Evolutionary conservation across 495 filamentous ascomycete species (phyloP).

Genomic region (Penicillium mononematosum): DNA sequence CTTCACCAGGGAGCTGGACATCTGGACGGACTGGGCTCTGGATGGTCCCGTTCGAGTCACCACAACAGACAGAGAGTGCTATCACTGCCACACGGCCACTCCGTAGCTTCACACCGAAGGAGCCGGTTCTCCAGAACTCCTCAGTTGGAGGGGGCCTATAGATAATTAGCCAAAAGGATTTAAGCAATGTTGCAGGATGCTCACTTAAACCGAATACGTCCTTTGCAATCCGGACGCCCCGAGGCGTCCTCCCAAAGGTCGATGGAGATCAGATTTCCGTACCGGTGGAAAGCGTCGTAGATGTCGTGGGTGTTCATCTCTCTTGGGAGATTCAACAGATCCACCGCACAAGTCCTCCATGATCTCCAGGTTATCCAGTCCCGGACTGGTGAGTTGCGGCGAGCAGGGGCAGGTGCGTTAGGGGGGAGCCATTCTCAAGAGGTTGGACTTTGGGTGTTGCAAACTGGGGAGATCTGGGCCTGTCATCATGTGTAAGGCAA

Average conservation of each 20-base stretch:
- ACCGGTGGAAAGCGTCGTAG: conserved; percentile 38
- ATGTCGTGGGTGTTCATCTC: conserved; percentile 35
- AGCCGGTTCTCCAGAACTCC: conserved; percentile 38
- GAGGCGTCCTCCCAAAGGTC: conserved; percentile 43
- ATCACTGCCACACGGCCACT: conserved; percentile 12
- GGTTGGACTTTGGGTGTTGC: not conserved
- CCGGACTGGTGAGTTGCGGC: too few species aligned
- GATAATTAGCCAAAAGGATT: conserved; percentile 3
- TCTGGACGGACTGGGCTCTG: conserved; percentile 31
- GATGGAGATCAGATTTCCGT: conserved; percentile 45
- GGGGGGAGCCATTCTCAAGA: not conserved
- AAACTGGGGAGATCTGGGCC: not conserved
- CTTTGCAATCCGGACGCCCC: conserved; percentile 28
- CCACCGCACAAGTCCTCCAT: conserved; percentile 42
- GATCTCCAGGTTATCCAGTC: conserved; percentile 30
- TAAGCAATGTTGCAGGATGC: conserved; percentile 9
- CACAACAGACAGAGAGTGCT: not conserved
- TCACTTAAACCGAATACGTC: conserved; percentile 47
- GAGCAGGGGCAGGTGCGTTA: not conserved
- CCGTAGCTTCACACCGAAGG: conserved; percentile 28
- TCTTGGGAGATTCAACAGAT: conserved; percentile 33
- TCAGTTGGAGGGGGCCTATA: conserved; percentile 42
- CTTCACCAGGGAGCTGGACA: conserved; percentile 29
- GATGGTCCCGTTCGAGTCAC: conserved; percentile 11
- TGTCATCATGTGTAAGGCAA: not conserved